These are phyloP conservation scores for Jaenimonas drosophilae DNA, from an alignment of 208 protist species.

Conservation along the genomic window DNA sequence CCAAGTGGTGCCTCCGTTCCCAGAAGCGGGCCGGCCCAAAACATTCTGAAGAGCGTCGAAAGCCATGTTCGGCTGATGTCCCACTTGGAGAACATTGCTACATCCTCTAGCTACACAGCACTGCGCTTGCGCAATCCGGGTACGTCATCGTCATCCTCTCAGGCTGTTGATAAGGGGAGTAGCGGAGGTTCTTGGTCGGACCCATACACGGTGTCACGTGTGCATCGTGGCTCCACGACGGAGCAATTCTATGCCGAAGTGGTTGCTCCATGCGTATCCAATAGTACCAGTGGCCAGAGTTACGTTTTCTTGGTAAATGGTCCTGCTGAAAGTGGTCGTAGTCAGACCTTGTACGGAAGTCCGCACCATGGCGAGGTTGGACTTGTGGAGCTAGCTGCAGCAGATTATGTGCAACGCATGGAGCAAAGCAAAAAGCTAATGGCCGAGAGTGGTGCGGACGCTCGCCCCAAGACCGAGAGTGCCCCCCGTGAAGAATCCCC, in stretches of 20 bases:
- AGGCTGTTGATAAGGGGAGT: background rate
- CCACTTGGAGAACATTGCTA: slow-evolving; percentile 48
- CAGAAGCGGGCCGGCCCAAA: slow-evolving; percentile 11
- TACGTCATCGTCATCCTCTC: background rate
- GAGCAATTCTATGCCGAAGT: slow-evolving; percentile 70
- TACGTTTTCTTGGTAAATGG: slow-evolving; percentile 74
- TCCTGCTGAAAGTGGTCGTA: slow-evolving; percentile 69
- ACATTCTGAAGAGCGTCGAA: slow-evolving; percentile 73
- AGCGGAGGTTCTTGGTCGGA: slow-evolving; percentile 29
- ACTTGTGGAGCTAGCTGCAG: slow-evolving; percentile 67
- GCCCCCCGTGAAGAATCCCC: background rate
- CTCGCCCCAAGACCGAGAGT: background rate
- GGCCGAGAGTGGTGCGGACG: slow-evolving; percentile 1
- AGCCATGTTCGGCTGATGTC: slow-evolving; percentile 80
- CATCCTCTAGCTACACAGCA: slow-evolving; percentile 62
- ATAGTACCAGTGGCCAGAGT: slow-evolving; percentile 69
- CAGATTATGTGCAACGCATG: slow-evolving; percentile 53
- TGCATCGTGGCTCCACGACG: slow-evolving; percentile 61
- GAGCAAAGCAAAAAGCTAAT: slow-evolving; percentile 14
- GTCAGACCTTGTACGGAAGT: slow-evolving; percentile 81
- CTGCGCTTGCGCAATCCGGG: slow-evolving; percentile 39
- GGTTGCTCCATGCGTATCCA: slow-evolving; percentile 70
- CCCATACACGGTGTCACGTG: slow-evolving; percentile 56
- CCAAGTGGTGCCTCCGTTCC: slow-evolving; percentile 9
- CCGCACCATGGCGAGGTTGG: slow-evolving; percentile 72